Percentiles rank a stretch among this genome's conserved stretches.
Evolutionary conservation across 2,329 filamentous ascomycete genomes (phyloP).

Genomic region (Elsinoe necatrix): DNA sequence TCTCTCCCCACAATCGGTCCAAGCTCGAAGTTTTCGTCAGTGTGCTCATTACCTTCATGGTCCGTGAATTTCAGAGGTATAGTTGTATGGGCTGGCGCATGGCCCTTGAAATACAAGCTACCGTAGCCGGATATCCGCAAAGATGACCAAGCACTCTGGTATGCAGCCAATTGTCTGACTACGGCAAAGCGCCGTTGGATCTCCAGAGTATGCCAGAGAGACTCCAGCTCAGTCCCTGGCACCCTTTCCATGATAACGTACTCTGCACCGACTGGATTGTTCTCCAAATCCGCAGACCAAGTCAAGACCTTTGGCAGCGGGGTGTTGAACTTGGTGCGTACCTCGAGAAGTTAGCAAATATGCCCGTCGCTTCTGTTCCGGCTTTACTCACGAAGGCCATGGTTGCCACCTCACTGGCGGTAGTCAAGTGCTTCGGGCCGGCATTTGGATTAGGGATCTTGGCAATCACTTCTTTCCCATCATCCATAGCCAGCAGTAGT

Average conservation of each 20-base stretch:
- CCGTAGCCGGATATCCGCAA: conserved; percentile 26
- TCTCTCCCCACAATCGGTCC: neutral
- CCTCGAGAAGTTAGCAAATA: conserved; percentile 14
- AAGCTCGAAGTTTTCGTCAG: neutral
- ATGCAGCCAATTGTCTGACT: conserved; percentile 24
- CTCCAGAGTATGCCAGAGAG: conserved; percentile 27
- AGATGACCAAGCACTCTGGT: conserved; percentile 24
- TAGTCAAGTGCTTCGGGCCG: conserved; percentile 29
- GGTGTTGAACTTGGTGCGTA: conserved; percentile 25
- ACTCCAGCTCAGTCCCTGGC: conserved; percentile 28
- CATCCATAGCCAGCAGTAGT: conserved; percentile 31
- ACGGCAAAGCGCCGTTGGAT: conserved; percentile 23
- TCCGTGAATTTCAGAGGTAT: neutral
- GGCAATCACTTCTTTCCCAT: conserved; percentile 29
- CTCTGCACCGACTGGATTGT: conserved; percentile 28
- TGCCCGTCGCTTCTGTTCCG: too few relatives aligned
- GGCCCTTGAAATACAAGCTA: conserved; percentile 30
- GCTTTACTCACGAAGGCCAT: conserved; percentile 33
- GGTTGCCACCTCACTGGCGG: conserved; percentile 33
- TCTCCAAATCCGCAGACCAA: conserved; percentile 27
- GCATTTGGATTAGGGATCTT: conserved; percentile 34
- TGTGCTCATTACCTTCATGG: neutral
- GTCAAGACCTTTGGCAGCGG: conserved; percentile 29
- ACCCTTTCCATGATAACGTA: conserved; percentile 32
- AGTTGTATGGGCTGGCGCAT: conserved; percentile 19